Conservation (phyloP, 805 yeast species). For the Starmerella sirachaensis region DNA sequence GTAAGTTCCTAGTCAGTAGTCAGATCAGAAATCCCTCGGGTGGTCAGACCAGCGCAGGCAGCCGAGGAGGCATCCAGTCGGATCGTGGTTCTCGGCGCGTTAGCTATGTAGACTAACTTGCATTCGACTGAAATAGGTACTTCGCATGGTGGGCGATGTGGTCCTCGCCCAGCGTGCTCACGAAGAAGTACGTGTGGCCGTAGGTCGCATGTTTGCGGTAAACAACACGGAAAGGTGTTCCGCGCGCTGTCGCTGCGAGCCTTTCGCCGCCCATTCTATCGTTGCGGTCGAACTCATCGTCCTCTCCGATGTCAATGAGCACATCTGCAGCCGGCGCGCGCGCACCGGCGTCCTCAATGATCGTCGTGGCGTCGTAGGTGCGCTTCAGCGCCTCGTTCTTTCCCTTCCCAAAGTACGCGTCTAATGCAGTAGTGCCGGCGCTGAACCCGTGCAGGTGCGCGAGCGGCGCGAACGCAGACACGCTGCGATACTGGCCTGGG, state of each 20-base stretch:
- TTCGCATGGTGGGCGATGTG: slow-evolving; percentile 85
- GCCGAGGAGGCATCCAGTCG: too few species aligned
- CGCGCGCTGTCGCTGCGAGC: slow-evolving; percentile 49
- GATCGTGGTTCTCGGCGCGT: too few species aligned
- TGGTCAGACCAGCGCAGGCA: too few species aligned
- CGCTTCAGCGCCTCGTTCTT: slow-evolving; percentile 48
- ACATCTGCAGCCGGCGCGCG: slow-evolving; percentile 42
- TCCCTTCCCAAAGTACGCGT: slow-evolving; percentile 55
- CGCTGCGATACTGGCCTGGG: slow-evolving; percentile 63
- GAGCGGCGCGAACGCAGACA: slow-evolving; percentile 86
- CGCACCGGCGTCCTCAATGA: slow-evolving; percentile 41
- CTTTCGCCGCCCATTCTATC: slow-evolving; percentile 66
- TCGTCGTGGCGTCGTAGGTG: slow-evolving; percentile 69
- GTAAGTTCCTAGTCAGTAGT: too few species aligned
- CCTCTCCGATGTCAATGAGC: slow-evolving; percentile 71
- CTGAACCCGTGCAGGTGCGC: slow-evolving; percentile 61
- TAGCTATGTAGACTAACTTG: too few species aligned
- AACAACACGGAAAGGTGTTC: slow-evolving; percentile 45
- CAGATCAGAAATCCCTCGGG: too few species aligned
- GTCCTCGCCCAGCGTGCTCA: slow-evolving; percentile 62
- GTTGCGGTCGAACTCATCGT: slow-evolving; percentile 56
- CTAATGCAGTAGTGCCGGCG: slow-evolving; percentile 84
- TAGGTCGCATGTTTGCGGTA: slow-evolving; percentile 62
- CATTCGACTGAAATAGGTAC: too few species aligned
- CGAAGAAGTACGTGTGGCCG: slow-evolving; percentile 84